These are phyloP conservation scores for Tagetes patula DNA, from an alignment of 129 eudicot species.

Conservation along the genomic window DNA sequence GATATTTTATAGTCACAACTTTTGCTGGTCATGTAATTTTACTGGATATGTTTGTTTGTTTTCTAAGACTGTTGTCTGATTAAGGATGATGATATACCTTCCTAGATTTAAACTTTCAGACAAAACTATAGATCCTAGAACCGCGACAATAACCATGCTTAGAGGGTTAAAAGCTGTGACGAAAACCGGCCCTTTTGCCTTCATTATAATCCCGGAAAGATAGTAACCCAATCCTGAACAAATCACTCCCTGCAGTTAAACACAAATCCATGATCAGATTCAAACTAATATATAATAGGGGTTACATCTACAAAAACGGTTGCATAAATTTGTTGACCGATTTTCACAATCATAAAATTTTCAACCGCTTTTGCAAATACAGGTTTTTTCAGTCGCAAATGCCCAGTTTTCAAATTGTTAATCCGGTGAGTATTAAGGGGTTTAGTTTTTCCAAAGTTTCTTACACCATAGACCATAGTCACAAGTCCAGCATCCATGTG, in stretches of 20 bases:
- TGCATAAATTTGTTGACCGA: no score
- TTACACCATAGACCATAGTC: conserved; percentile 57
- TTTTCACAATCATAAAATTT: no score
- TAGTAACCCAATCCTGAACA: conserved; percentile 83
- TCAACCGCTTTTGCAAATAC: no score
- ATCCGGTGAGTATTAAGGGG: not conserved
- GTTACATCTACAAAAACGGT: no score
- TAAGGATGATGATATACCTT: conserved; percentile 46
- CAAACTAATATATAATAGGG: not conserved
- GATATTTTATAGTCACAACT: no score
- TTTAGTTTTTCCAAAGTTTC: conserved; percentile 12
- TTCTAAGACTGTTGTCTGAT: not conserved
- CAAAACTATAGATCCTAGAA: conserved; percentile 60
- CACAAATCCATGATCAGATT: not conserved
- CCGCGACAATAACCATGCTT: conserved; percentile 76
- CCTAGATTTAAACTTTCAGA: conserved; percentile 71
- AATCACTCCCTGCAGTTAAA: conserved; percentile 67
- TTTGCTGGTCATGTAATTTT: no score
- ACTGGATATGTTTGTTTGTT: not conserved
- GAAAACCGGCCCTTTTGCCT: conserved; percentile 80
- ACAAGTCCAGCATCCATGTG: conserved; percentile 47
- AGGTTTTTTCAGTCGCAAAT: no score
- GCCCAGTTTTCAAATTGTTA: no score
- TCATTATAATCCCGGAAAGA: conserved; percentile 65
- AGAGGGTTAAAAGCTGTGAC: conserved; percentile 85